Percentiles rank a stretch among this genome's conserved stretches.
phyloP scores from a whole-genome alignment of 148 eudicot species.

The Diospyros lotus region DNA sequence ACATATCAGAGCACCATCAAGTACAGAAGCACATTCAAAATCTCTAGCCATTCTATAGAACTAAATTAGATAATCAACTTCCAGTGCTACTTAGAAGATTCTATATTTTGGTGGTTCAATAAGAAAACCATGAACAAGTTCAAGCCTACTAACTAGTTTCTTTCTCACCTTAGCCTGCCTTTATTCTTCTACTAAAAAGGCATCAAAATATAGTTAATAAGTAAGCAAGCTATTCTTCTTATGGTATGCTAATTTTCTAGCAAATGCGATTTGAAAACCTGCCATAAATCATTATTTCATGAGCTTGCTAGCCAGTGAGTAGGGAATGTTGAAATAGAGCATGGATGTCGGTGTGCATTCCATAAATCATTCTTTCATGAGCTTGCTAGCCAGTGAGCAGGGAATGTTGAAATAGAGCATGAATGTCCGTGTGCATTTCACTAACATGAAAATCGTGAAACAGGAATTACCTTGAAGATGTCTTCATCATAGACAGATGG shows the following conservation, averaged over 20 bases:
- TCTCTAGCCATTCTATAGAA: not conserved
- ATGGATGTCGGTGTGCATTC: no score
- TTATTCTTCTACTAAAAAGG: not conserved
- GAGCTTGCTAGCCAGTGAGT: not conserved
- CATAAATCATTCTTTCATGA: no score
- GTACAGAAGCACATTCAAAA: not conserved
- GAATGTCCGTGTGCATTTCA: not conserved
- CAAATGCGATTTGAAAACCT: not conserved
- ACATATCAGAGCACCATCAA: not conserved
- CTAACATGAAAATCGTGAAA: not conserved
- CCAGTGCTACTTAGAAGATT: no score
- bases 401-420: not conserved
- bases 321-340: no score
- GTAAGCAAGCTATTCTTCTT: not conserved
- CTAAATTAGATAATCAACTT: not conserved
- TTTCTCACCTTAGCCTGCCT: not conserved
- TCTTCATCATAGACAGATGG: conserved; percentile 84
- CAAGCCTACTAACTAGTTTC: not conserved
- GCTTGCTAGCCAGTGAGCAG: no score
- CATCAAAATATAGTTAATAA: not conserved
- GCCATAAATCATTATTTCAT: not conserved
- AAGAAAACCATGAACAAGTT: not conserved
- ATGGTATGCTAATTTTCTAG: not conserved
- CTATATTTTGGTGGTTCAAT: no score
- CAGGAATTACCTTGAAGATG: conserved; percentile 61